Conservation (phyloP, 345 rosid genomes). For the Gynandropsis gynandra region DNA sequence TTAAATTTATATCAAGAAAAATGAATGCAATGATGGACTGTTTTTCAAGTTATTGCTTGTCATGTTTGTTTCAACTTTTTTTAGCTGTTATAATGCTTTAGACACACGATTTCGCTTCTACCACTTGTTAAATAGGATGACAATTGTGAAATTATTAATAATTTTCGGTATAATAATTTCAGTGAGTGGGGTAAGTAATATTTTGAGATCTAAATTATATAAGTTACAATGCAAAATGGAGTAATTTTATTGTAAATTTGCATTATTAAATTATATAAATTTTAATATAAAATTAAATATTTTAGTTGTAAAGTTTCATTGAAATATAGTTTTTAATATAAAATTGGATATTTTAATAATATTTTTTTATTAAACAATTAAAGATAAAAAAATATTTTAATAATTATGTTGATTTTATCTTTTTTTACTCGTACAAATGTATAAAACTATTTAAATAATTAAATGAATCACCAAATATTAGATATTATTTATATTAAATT, state of each 20-base stretch:
- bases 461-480: too few species aligned
- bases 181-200: constrained; percentile 23
- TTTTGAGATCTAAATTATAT: constrained; percentile 11
- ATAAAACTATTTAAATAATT: too few species aligned
- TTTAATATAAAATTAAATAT: not conserved
- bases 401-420: too few species aligned
- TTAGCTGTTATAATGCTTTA: constrained; percentile 25
- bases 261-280: not conserved
- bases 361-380: too few species aligned
- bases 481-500: too few species aligned
- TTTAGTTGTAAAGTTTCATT: too few species aligned
- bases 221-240: not conserved
- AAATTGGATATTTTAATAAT: too few species aligned
- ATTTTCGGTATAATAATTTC: not conserved
- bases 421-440: too few species aligned
- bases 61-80: too few species aligned
- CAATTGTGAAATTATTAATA: not conserved
- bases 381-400: too few species aligned
- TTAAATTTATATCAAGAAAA: not conserved
- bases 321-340: too few species aligned
- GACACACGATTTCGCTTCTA: constrained; percentile 16
- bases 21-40: constrained; percentile 1
- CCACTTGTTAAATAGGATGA: not conserved
- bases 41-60: constrained; percentile 20
- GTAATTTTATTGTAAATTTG: not conserved